A percentile compares a stretch with the other conserved stretches of the same genome.
phyloP scores from a whole-genome alignment of 2,329 filamentous ascomycete species.

The Hawksworthiomyces lignivorus region DNA sequence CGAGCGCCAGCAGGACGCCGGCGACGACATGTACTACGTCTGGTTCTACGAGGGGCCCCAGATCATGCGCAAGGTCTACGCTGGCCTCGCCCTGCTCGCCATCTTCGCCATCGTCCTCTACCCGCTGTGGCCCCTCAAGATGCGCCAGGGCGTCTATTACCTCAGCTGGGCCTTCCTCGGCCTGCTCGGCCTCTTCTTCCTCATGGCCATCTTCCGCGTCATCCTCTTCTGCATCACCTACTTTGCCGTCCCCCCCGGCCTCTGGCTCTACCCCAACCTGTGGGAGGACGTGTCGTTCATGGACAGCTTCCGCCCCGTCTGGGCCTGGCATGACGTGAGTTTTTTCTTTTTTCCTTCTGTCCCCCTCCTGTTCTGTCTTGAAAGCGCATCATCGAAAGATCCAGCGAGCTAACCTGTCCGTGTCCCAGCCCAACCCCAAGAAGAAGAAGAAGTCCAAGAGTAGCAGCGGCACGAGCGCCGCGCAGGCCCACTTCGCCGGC shows the following conservation, averaged over 20 bases:
- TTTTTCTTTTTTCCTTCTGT: background rate
- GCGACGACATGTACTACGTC: slow-evolving; percentile 85
- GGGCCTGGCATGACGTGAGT: slow-evolving; percentile 95
- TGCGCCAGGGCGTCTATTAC: slow-evolving; percentile 95
- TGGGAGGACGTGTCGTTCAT: slow-evolving; percentile 99
- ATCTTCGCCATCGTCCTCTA: slow-evolving; percentile 92
- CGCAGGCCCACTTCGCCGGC: slow-evolving; percentile 40
- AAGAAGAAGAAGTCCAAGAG: slow-evolving; percentile 49
- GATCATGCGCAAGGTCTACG: slow-evolving; percentile 89
- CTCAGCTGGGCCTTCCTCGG: slow-evolving; percentile 89
- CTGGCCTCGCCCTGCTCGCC: slow-evolving; percentile 67
- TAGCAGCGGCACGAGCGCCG: slow-evolving; percentile 22
- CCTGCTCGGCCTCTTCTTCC: slow-evolving; percentile 86
- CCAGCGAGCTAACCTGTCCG: no score
- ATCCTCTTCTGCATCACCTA: slow-evolving; percentile 92
- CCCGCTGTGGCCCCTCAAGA: slow-evolving; percentile 86
- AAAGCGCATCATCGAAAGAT: no score
- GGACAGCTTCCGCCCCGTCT: slow-evolving; percentile 90
- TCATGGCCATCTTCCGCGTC: slow-evolving; percentile 93
- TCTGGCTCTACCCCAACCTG: slow-evolving; percentile 97
- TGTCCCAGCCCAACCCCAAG: slow-evolving; percentile 33
- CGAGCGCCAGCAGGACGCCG: slow-evolving; percentile 87
- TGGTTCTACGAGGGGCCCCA: slow-evolving; percentile 95
- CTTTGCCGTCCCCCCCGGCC: slow-evolving; percentile 72
- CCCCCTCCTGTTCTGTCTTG: background rate